phyloP scores from a whole-genome alignment of 1,284 basidiomycete genomes.

The Cutaneotrichosporon sp. region DNA sequence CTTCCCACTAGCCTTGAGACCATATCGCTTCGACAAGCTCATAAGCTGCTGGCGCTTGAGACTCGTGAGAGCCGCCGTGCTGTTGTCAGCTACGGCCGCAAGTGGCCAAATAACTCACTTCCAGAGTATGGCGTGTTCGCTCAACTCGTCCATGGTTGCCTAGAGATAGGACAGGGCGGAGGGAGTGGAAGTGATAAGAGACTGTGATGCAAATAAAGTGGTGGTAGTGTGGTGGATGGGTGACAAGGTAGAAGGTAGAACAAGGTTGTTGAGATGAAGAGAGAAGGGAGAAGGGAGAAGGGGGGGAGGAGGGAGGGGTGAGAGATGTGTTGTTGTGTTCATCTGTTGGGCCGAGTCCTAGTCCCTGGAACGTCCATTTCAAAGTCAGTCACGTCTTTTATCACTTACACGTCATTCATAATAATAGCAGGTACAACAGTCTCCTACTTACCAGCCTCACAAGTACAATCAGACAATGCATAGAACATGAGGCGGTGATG shows the following conservation, averaged over 20 bases:
- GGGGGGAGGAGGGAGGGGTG: too few species aligned
- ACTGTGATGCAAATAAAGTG: not conserved
- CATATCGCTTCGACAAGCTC: slow-evolving; percentile 48
- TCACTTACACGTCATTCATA: not conserved
- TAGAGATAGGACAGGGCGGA: not conserved
- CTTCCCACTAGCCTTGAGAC: slow-evolving; percentile 51
- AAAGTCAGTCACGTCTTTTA: slow-evolving; percentile 11
- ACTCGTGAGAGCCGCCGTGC: slow-evolving; percentile 44
- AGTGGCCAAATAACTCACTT: slow-evolving; percentile 16
- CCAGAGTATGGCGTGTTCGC: slow-evolving; percentile 27
- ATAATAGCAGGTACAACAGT: not conserved
- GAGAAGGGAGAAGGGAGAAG: not conserved
- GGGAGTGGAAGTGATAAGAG: not conserved
- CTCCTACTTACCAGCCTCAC: not conserved
- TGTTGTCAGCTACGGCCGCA: slow-evolving; percentile 13
- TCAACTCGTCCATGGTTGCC: slow-evolving; percentile 19
- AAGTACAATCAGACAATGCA: not conserved
- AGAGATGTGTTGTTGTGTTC: slow-evolving; percentile 7
- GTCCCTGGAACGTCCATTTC: slow-evolving; percentile 1
- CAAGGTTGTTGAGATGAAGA: not conserved
- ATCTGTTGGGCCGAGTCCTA: not conserved
- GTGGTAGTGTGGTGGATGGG: not conserved
- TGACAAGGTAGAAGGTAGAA: not conserved
- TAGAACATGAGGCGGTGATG: too few species aligned
- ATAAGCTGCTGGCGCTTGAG: slow-evolving; percentile 51